Percentiles rank a stretch among this genome's conserved stretches.
phyloP scores from a whole-genome alignment of 352 stramenopile genomes.

The Globisporangium rhizosaccharum region DNA sequence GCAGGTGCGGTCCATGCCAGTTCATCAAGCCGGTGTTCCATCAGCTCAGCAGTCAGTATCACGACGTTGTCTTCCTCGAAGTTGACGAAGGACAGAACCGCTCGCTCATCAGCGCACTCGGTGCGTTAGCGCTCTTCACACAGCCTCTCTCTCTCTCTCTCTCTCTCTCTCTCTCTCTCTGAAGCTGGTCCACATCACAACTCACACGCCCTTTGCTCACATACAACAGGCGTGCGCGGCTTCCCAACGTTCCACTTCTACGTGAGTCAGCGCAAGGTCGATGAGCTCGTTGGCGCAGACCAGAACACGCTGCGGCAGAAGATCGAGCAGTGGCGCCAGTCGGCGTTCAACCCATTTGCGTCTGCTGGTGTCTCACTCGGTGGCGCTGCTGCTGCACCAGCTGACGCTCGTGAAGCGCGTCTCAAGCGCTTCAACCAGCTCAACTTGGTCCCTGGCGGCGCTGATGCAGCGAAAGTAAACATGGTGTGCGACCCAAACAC shows the following conservation, averaged over 20 bases:
- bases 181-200: neutral
- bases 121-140: slow-evolving; percentile 12
- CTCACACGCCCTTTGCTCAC: neutral
- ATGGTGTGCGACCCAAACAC: slow-evolving; percentile 69
- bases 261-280: slow-evolving; percentile 81
- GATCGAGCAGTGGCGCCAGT: slow-evolving; percentile 86
- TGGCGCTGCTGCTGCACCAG: slow-evolving; percentile 16
- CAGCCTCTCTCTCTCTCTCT: neutral
- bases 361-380: slow-evolving; percentile 66
- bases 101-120: slow-evolving; percentile 71
- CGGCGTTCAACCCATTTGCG: slow-evolving; percentile 82
- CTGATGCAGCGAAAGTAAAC: slow-evolving; percentile 27
- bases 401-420: slow-evolving; percentile 70
- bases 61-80: slow-evolving; percentile 86
- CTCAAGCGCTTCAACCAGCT: slow-evolving; percentile 72
- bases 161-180: neutral
- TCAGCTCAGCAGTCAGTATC: slow-evolving; percentile 73
- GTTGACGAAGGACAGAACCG: slow-evolving; percentile 82
- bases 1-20: slow-evolving; percentile 75
- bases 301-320: slow-evolving; percentile 77
- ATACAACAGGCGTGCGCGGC: slow-evolving; percentile 46
- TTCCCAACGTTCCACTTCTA: slow-evolving; percentile 93
- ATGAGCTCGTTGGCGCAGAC: slow-evolving; percentile 84
- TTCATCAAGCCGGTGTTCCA: slow-evolving; percentile 85
- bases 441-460: slow-evolving; percentile 39